These are phyloP conservation scores for Linanthus parryae DNA, from an alignment of 148 eudicot species.

Conservation along the genomic window DNA sequence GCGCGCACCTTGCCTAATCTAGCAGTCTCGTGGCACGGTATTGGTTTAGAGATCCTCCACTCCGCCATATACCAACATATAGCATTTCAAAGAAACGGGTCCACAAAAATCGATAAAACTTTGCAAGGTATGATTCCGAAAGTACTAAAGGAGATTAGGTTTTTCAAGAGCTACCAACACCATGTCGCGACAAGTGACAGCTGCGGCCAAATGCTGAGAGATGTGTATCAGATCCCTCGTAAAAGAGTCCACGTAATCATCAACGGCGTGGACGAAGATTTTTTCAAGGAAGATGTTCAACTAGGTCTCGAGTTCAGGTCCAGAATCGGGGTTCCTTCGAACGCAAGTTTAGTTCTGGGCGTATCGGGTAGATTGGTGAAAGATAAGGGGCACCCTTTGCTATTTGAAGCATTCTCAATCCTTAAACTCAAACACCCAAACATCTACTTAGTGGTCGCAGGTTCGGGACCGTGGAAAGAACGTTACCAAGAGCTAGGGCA, in stretches of 20 bases:
- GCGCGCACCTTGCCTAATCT: conserved; percentile 51
- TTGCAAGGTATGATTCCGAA: conserved; percentile 56
- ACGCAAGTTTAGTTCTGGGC: conserved; percentile 61
- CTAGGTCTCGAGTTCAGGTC: conserved; percentile 46
- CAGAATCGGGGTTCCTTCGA: conserved; percentile 46
- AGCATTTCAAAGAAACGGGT: no score
- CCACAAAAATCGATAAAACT: conserved; percentile 44
- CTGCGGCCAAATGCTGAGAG: conserved; percentile 39
- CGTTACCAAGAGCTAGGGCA: conserved; percentile 67
- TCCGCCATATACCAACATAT: conserved; percentile 73
- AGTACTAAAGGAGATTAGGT: conserved; percentile 64
- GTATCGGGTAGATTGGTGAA: conserved; percentile 73
- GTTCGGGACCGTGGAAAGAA: conserved; percentile 77
- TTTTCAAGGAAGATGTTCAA: conserved; percentile 32
- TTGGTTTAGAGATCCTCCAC: conserved; percentile 62
- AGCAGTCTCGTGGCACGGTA: conserved; percentile 88
- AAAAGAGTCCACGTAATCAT: conserved; percentile 65
- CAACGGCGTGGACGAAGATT: conserved; percentile 63
- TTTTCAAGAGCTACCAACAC: conserved; percentile 61
- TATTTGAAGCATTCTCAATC: conserved; percentile 45
- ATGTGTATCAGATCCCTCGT: conserved; percentile 35
- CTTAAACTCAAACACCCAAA: conserved; percentile 34
- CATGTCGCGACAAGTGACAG: conserved; percentile 86
- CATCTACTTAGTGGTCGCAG: conserved; percentile 64
- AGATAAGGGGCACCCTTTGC: conserved; percentile 75